These are phyloP conservation scores for Xanthoconium stramineum DNA, from an alignment of 768 basidiomycete species.

Conservation along the genomic window DNA sequence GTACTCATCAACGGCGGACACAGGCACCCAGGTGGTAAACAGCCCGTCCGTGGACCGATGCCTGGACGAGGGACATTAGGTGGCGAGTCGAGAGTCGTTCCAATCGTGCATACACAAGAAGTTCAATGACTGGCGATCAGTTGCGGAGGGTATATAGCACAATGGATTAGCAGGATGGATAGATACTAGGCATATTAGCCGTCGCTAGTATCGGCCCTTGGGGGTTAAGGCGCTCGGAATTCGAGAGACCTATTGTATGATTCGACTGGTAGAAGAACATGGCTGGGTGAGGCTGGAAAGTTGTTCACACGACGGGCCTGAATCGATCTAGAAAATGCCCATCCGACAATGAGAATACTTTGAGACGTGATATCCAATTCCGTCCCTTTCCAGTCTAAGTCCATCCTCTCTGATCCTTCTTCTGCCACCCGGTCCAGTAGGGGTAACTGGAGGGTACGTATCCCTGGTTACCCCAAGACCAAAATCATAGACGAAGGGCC, in stretches of 20 bases:
- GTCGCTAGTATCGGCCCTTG: not conserved
- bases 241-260: not conserved
- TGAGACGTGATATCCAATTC: slow-evolving; percentile 50
- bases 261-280: not conserved
- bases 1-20: slow-evolving; percentile 4
- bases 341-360: slow-evolving; percentile 39
- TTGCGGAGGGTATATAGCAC: not conserved
- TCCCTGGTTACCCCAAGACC: slow-evolving; percentile 55
- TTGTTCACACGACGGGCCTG: not conserved
- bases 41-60: slow-evolving; percentile 20
- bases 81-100: slow-evolving; percentile 25
- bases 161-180: not conserved
- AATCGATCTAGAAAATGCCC: slow-evolving; percentile 7
- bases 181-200: not conserved
- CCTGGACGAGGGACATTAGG: slow-evolving; percentile 21
- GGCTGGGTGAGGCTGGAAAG: not conserved
- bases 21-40: not conserved
- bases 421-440: slow-evolving; percentile 24
- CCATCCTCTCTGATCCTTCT: slow-evolving; percentile 12
- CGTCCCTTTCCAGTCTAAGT: slow-evolving; percentile 34
- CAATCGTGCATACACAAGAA: slow-evolving; percentile 20
- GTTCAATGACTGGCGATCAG: not conserved
- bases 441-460: slow-evolving; percentile 48
- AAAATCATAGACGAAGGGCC: slow-evolving; percentile 80
- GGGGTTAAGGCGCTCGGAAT: not conserved